A percentile compares a stretch with the other conserved stretches of the same genome.
Evolutionary conservation across 1,284 basidiomycete species (phyloP).

Genomic region (Ceratobasidium papillatum): DNA sequence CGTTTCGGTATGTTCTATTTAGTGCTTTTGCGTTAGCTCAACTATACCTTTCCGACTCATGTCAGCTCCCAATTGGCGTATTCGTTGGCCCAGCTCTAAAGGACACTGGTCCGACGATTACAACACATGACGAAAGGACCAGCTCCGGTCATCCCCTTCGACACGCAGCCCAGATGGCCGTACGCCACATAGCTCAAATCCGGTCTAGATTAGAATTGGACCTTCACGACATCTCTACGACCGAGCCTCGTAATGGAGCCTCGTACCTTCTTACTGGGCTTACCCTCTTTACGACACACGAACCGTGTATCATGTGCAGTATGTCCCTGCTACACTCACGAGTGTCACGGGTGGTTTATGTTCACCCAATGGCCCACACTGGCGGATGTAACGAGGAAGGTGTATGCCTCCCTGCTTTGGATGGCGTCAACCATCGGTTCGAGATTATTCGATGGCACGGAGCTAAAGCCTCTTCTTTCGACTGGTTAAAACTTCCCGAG

Average conservation of each 20-base stretch:
- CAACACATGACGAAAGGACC: slow-evolving; percentile 4
- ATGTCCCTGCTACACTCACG: slow-evolving; percentile 94
- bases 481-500: background rate
- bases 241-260: slow-evolving; percentile 1
- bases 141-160: slow-evolving; percentile 18
- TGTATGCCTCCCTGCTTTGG: slow-evolving; percentile 73
- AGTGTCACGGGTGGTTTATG: slow-evolving; percentile 82
- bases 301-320: slow-evolving; percentile 94
- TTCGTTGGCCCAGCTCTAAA: slow-evolving; percentile 68
- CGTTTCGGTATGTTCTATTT: background rate
- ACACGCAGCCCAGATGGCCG: slow-evolving; percentile 26
- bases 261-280: slow-evolving; percentile 83
- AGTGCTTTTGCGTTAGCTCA: background rate
- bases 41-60: background rate
- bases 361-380: slow-evolving; percentile 73
- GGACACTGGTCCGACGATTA: background rate
- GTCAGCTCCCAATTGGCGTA: slow-evolving; percentile 77
- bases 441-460: slow-evolving; percentile 68
- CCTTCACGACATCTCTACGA: background rate
- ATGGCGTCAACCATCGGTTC: slow-evolving; percentile 85
- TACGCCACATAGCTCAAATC: slow-evolving; percentile 25
- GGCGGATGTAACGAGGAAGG: slow-evolving; percentile 76
- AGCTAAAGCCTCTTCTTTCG: background rate
- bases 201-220: background rate
- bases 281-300: slow-evolving; percentile 87